These are phyloP conservation scores for Spongispora temasekensis DNA, from an alignment of 1,284 basidiomycete genomes.

Conservation along the genomic window DNA sequence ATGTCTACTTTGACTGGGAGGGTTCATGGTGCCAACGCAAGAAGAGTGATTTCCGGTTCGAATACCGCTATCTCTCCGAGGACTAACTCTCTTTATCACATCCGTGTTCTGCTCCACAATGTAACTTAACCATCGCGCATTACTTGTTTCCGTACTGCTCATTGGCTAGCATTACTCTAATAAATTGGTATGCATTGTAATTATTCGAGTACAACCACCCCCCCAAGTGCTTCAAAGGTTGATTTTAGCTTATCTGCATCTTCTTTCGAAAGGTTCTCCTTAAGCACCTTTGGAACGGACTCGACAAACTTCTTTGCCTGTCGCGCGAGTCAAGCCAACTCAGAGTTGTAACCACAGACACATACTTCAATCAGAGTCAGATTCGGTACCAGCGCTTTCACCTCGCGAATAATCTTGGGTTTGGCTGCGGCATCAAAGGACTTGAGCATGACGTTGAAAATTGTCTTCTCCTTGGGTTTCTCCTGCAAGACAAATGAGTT, in stretches of 20 bases:
- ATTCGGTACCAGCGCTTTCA: slow-evolving; percentile 93
- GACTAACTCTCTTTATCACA: slow-evolving; percentile 50
- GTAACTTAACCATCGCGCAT: slow-evolving; percentile 28
- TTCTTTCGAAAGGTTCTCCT: slow-evolving; percentile 96
- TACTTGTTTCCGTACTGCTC: slow-evolving; percentile 16
- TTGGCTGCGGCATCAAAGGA: slow-evolving; percentile 90
- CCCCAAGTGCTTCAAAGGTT: slow-evolving; percentile 88
- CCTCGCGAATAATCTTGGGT: slow-evolving; percentile 97
- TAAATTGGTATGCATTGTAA: slow-evolving; percentile 19
- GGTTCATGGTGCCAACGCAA: slow-evolving; percentile 97
- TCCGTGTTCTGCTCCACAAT: slow-evolving; percentile 9
- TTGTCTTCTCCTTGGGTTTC: slow-evolving; percentile 98
- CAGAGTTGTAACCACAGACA: slow-evolving; percentile 18
- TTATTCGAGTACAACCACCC: slow-evolving; percentile 83
- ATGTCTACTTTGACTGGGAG: slow-evolving; percentile 97
- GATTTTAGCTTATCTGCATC: slow-evolving; percentile 97
- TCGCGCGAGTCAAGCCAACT: slow-evolving; percentile 5
- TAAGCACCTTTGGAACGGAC: slow-evolving; percentile 90
- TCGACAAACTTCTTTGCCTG: slow-evolving; percentile 99
- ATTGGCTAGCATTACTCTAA: slow-evolving; percentile 16
- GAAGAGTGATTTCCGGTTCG: slow-evolving; percentile 97
- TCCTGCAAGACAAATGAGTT: slow-evolving; percentile 50
- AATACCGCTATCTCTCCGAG: slow-evolving; percentile 89
- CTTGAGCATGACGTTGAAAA: slow-evolving; percentile 94
- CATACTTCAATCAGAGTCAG: slow-evolving; percentile 94